Conservation (phyloP, 176 grass and related monocot genomes). For the Melocanna baccifera region DNA sequence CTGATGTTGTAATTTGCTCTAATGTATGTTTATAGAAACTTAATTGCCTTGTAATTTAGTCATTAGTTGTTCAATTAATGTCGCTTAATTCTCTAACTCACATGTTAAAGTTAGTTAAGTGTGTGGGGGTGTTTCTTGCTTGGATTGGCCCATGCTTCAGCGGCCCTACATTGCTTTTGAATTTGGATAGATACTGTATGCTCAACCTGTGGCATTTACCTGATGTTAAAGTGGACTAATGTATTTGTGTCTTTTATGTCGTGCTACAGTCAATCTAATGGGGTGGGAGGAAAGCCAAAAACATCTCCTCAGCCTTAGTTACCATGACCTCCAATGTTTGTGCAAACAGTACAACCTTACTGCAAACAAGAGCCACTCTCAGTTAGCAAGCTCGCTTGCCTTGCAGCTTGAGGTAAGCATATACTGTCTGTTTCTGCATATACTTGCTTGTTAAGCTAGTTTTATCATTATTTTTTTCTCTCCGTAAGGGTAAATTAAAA, state of each 20-base stretch:
- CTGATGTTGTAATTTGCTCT: too few species aligned
- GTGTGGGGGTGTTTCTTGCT: background rate
- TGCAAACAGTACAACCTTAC: slow-evolving; percentile 76
- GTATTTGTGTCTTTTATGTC: background rate
- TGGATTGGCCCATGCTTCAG: background rate
- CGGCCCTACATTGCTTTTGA: background rate
- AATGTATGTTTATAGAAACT: too few species aligned
- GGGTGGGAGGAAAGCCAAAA: slow-evolving; percentile 54
- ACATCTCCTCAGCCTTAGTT: slow-evolving; percentile 51
- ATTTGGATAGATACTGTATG: background rate
- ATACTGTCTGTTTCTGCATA: background rate
- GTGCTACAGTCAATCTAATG: slow-evolving; percentile 40
- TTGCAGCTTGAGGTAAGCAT: slow-evolving; percentile 52
- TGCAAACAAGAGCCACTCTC: slow-evolving; percentile 60
- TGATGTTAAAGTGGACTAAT: slow-evolving; percentile 1
- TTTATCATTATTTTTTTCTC: background rate
- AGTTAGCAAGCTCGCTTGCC: slow-evolving; percentile 61
- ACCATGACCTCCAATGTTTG: slow-evolving; percentile 70
- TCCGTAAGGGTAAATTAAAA: background rate
- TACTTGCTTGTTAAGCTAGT: background rate
- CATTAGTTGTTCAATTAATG: too few species aligned
- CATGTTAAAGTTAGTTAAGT: too few species aligned
- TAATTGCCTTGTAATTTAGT: too few species aligned
- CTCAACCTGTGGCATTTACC: background rate
- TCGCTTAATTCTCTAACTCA: too few species aligned